Conservation (phyloP, 2,329 filamentous ascomycete species). For the Fusarium xylarioides region DNA sequence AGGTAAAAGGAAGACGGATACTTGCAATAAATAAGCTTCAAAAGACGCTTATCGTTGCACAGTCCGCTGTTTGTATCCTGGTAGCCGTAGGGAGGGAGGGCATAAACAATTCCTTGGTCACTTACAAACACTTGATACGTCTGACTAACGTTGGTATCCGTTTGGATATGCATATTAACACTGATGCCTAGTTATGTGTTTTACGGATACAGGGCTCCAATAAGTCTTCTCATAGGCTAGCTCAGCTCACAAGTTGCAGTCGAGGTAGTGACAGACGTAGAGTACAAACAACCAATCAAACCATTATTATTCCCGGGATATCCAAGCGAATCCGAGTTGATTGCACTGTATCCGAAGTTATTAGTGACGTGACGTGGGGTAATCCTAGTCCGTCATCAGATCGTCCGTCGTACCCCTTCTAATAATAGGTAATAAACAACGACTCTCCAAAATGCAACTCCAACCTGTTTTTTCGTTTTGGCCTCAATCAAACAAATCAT, state of each 20-base stretch:
- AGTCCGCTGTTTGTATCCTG: background rate
- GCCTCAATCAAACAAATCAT: background rate
- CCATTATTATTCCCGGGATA: background rate
- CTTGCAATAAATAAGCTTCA: background rate
- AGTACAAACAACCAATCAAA: background rate
- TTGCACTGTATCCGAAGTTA: background rate
- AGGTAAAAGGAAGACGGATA: background rate
- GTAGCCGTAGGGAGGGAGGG: background rate
- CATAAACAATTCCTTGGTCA: background rate
- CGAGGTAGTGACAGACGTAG: background rate
- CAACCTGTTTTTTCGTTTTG: background rate
- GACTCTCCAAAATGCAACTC: background rate
- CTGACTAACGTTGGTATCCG: background rate
- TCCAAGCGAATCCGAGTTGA: constrained; percentile 18
- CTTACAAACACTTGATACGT: background rate
- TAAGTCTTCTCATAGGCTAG: background rate
- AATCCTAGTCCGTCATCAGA: constrained; percentile 18
- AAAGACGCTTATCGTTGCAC: background rate
- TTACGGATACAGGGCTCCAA: background rate
- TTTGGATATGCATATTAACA: background rate
- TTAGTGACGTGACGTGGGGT: constrained; percentile 24
- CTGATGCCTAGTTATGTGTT: background rate
- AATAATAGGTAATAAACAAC: too few species aligned
- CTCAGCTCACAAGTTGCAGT: too few species aligned
- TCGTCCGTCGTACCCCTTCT: background rate